Evolutionary conservation across 768 basidiomycete species (phyloP), one percentile per base, ranked within the genome.

Genomic region (Lanmaoa pseudosensibilis): DNA sequence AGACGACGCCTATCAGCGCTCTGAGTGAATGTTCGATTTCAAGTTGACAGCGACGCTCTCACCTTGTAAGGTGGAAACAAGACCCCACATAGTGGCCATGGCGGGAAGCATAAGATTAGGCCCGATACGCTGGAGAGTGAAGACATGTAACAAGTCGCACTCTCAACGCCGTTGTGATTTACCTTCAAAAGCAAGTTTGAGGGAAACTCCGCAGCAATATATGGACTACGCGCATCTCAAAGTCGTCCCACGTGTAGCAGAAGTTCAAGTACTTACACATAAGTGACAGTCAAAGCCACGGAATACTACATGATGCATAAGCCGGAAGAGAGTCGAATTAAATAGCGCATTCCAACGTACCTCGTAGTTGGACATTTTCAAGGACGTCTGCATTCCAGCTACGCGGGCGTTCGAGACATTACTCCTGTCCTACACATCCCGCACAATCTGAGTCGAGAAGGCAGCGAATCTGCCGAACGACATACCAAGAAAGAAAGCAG

Each of bases 1-100:
- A 77, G 69, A 71, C 81, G 13, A 79, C 60, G 2, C 81, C 81
- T 80, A 49, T 18, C 21, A 13, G 12, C 12, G 11, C 23, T 37
- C 12, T 38, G 23, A 49, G 39, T 32, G 19, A 33, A 48, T 43
- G 3, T 23, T 7, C 5, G n/a, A 36, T 25, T 33, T n/a, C 33
- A 7, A 10, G 19, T n/a, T 23, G 23, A 47, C n/a, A 45, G 12
- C 18, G n/a, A 44, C 11, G 59, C 33, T 34, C 37, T 56, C 25
- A 79, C 84, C 86, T 77, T 89, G 86, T 44, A 83, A 72, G 10
- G 83, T 77, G 11, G 80, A 78, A 15, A 84, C 78, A n/a, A 87
- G 46, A n/a, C 88, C 88, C 87, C 88, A 90, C 1, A 82, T 61
- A 0, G 80, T 77, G 46, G 88, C 69, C 79, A 88, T 82, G 1